Base-by-base conservation (phyloP, 2,329 filamentous ascomycete genomes). In the Apiospora hydei region DNA sequence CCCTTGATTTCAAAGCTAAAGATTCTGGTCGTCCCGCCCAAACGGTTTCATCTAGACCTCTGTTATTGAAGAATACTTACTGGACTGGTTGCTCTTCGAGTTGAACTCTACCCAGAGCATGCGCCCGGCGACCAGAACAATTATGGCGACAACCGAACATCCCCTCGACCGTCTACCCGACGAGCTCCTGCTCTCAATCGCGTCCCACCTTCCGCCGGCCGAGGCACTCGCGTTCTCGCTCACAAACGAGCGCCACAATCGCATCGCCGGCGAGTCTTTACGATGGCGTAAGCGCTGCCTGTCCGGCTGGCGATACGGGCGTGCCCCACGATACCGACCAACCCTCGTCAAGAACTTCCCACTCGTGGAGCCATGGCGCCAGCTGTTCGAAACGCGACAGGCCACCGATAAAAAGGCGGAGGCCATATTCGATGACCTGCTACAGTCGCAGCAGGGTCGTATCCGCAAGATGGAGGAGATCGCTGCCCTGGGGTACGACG, bases 221-320 rank as follows among this genome's bases (percentile, higher is more conserved):
- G 75, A 72, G 47, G 70, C 73, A 2, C 78, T 86, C 51, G 81
- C 84, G 4, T 80, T 91, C 49, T 86, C 87, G 75, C 81, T 81
- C 68, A 86, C 88, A 24, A 88, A 84, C 75, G 84, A 82, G 72
- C 84, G 84, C 73, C 83, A 90, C 73, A 82, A 85, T 76, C 82
- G 83, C 72, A 81, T 90, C 73, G 84, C 85, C 30, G 85, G 86
- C 73, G 86, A 88, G 66, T 88, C 88, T 34, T 80, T 89, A 41
- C 81, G 92, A 77, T 93, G 91, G 91, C 88, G 89, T 51, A 79
- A 85, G 73, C 86, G 90, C 75, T 93, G 91, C 78, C 78, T 82
- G 7, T 77, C 83, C 16, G 73, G 70, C 69, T 93, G 89, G 81
- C 84, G 80, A 51, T 88, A 85, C 76, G 93, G 91, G 91, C 84